Percentiles rank a stretch among this genome's conserved stretches.
Evolutionary conservation across 78 protist genomes (phyloP).

Genomic region (Chrysochromulina parva): DNA sequence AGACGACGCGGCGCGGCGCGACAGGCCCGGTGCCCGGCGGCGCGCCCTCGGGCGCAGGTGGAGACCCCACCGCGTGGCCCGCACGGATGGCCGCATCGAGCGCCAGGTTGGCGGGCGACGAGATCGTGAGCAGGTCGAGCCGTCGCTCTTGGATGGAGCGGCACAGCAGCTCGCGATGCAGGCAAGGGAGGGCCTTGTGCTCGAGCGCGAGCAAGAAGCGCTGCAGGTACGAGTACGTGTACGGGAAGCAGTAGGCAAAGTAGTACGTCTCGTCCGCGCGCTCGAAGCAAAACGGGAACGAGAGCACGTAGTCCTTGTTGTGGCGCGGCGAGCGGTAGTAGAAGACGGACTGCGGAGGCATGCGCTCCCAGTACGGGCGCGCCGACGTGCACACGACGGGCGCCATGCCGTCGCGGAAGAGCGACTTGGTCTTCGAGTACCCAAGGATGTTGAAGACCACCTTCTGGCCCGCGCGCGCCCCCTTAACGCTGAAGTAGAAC

Average conservation of each 20-base stretch:
- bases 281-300: constrained; percentile 53
- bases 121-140: constrained; percentile 54
- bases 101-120: not conserved
- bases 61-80: too few species aligned
- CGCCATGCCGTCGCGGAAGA: constrained; percentile 63
- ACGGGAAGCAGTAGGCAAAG: constrained; percentile 76
- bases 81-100: too few species aligned
- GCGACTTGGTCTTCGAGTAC: constrained; percentile 43
- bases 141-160: constrained; percentile 41
- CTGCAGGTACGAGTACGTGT: constrained; percentile 65
- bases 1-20: not conserved
- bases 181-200: not conserved
- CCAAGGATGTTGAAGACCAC: constrained; percentile 49
- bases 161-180: constrained; percentile 15
- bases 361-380: constrained; percentile 46
- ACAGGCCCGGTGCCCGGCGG: too few species aligned
- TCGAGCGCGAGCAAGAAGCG: constrained; percentile 31
- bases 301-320: constrained; percentile 37
- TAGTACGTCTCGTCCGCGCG: constrained; percentile 32
- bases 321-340: constrained; percentile 46
- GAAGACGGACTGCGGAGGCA: constrained; percentile 18
- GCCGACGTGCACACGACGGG: constrained; percentile 50
- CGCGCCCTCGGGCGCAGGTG: too few species aligned
- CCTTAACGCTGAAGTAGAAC: constrained; percentile 56
- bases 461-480: constrained; percentile 8